Base-by-base conservation (phyloP, 176 grass and related monocot genomes). In the Lolium rigidum region DNA sequence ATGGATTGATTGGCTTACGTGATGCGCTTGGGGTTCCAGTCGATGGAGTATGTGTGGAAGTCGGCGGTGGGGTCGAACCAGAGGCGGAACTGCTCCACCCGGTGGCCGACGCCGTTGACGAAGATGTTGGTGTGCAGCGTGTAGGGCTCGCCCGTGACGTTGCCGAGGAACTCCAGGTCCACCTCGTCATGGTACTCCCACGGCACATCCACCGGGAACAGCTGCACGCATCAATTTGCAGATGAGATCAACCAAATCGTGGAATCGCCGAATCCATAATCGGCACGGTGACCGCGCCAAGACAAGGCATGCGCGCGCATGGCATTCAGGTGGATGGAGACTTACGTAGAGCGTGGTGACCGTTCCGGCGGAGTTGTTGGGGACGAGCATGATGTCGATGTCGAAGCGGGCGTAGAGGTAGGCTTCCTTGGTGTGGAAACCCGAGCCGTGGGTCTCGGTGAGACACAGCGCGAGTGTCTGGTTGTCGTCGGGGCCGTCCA, bases 131-230 rank as follows among this genome's bases (percentile, higher is more conserved):
- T 95, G 89, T 93, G 94, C 37, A 95, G 18, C 25, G 85, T 95
- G 84, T 95, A 93, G 0, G 94, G 94, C 52, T 95, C 58, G n/a
- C 91, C 91, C 41, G 79, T 91, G 28, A 81, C 68, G 58, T 95
- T 95, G 15, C 94, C 94, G 7, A 93, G 89, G 91, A 95, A 95
- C 91, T 95, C 91, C 14, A 93, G 74, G 79, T 95, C 94, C 41
- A 95, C 81, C 91, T 95, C 91, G 70, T 95, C 94, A 77, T 89
- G 94, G 12, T 83, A 28, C 11, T 82, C 80, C 80, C 64, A 82
- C 28, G 80, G 48, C 48, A 58, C 81, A 22, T 83, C 67, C 9
- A 72, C 81, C 37, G 81, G 81, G 50, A 58, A 59, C 51, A 72
- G 37, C 66, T 82, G 35, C 66, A 43, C 1, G 31, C 64, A 16